These are phyloP conservation scores for Cladosporium phlei DNA, from an alignment of 2,329 filamentous ascomycete species.

Conservation along the genomic window DNA sequence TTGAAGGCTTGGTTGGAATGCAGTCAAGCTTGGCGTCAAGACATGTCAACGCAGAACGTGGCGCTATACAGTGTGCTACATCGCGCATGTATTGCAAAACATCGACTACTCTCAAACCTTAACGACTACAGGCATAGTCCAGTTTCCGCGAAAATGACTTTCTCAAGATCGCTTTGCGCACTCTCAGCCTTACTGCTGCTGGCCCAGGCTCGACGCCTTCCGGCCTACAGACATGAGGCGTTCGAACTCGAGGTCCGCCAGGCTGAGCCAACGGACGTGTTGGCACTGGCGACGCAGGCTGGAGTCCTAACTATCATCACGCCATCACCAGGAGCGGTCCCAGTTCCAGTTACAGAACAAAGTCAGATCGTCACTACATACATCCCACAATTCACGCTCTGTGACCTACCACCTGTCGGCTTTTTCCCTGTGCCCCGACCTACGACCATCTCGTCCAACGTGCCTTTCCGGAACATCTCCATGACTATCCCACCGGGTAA, in stretches of 20 bases:
- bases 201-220: slow-evolving; percentile 20
- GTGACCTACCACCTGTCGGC: slow-evolving; percentile 36
- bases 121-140: no score
- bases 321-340: slow-evolving; percentile 40
- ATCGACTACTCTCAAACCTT: no score
- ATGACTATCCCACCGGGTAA: slow-evolving; percentile 29
- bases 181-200: slow-evolving; percentile 18
- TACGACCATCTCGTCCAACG: slow-evolving; percentile 26
- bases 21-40: slow-evolving; percentile 9
- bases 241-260: slow-evolving; percentile 23
- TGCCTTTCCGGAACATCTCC: slow-evolving; percentile 37
- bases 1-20: slow-evolving; percentile 27
- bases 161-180: slow-evolving; percentile 17
- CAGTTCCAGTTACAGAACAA: slow-evolving; percentile 38
- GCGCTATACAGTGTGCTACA: slow-evolving; percentile 6
- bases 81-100: neutral
- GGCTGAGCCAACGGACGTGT: slow-evolving; percentile 18
- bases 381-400: slow-evolving; percentile 40
- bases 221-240: slow-evolving; percentile 29
- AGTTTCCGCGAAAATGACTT: slow-evolving; percentile 22
- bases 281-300: slow-evolving; percentile 19
- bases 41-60: neutral
- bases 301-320: slow-evolving; percentile 35
- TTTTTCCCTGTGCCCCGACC: slow-evolving; percentile 31
- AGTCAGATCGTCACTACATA: slow-evolving; percentile 42